Evolutionary conservation across 2,329 filamentous ascomycete genomes (phyloP).

Genomic region (Botryosphaeria dothidea): DNA sequence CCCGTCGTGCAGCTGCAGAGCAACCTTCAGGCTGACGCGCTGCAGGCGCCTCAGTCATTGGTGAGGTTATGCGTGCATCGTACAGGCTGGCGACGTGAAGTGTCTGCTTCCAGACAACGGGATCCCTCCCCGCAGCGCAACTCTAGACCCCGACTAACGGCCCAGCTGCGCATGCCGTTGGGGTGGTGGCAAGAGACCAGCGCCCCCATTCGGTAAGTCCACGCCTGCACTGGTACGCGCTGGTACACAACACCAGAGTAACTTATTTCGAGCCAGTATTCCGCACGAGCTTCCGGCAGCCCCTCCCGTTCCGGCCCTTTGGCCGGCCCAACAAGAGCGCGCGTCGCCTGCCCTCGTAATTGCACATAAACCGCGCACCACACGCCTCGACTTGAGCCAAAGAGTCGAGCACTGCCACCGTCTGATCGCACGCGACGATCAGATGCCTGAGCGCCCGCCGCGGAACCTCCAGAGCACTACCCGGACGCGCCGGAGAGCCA

Average conservation of each 20-base stretch:
- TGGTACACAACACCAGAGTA: slow-evolving; percentile 12
- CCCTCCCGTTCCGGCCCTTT: slow-evolving; percentile 4
- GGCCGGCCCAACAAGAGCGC: slow-evolving; percentile 5
- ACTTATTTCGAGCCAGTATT: not conserved
- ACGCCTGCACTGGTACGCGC: not conserved
- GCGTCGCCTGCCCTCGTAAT: not conserved
- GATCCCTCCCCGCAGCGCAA: not conserved
- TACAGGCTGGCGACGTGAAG: not conserved
- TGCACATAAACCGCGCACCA: slow-evolving; percentile 10
- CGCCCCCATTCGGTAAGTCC: not conserved
- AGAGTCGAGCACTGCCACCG: slow-evolving; percentile 4
- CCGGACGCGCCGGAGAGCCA: slow-evolving; percentile 3
- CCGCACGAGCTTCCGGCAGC: not conserved
- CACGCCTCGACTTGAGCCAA: not conserved
- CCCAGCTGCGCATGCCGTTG: not conserved
- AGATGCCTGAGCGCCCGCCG: slow-evolving; percentile 1
- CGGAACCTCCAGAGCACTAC: not conserved
- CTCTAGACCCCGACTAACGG: not conserved
- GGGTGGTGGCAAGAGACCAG: slow-evolving; percentile 8
- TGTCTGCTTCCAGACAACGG: not conserved
- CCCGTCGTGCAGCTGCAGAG: slow-evolving; percentile 7
- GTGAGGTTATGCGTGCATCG: not conserved
- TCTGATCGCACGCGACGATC: slow-evolving; percentile 7
- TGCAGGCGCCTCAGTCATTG: not conserved
- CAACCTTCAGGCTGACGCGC: slow-evolving; percentile 1